These are phyloP conservation scores for Pythium rhizo-oryzae DNA, from an alignment of 352 stramenopile species.

Conservation along the genomic window DNA sequence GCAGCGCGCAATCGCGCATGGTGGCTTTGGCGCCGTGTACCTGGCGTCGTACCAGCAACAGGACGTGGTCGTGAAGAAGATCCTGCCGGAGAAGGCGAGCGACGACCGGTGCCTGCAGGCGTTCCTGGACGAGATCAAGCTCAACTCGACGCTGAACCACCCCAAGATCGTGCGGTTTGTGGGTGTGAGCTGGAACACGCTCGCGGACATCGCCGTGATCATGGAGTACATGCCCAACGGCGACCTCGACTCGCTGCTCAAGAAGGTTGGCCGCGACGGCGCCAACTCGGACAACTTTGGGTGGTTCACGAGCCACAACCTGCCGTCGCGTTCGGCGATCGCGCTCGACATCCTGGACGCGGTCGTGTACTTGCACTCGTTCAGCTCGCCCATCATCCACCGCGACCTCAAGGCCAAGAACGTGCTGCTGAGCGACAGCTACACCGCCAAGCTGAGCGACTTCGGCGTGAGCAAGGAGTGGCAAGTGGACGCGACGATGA, in stretches of 20 bases:
- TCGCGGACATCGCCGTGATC: constrained; percentile 82
- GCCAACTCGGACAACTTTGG: constrained; percentile 58
- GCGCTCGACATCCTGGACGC: constrained; percentile 77
- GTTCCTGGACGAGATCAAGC: constrained; percentile 87
- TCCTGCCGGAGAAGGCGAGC: constrained; percentile 78
- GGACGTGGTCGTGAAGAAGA: constrained; percentile 81
- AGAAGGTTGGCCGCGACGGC: constrained; percentile 39
- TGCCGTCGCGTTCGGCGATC: constrained; percentile 58
- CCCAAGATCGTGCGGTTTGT: constrained; percentile 83
- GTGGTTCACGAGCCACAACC: constrained; percentile 62
- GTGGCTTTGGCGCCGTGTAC: constrained; percentile 77
- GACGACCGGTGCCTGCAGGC: constrained; percentile 68
- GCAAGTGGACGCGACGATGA: constrained; percentile 80
- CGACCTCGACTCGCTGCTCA: constrained; percentile 73
- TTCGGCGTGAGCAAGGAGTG: constrained; percentile 84
- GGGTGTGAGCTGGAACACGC: constrained; percentile 84
- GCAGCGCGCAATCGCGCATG: constrained; percentile 66
- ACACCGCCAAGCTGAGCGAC: constrained; percentile 79
- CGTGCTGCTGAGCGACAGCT: constrained; percentile 42
- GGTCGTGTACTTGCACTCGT: constrained; percentile 83
- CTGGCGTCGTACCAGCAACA: constrained; percentile 62
- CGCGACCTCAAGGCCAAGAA: constrained; percentile 14
- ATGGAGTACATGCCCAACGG: constrained; percentile 83
- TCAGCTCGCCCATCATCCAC: constrained; percentile 49
- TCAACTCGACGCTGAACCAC: constrained; percentile 77